Evolutionary conservation across 2,329 filamentous ascomycete genomes (phyloP).

Genomic region (Botryotinia convoluta): DNA sequence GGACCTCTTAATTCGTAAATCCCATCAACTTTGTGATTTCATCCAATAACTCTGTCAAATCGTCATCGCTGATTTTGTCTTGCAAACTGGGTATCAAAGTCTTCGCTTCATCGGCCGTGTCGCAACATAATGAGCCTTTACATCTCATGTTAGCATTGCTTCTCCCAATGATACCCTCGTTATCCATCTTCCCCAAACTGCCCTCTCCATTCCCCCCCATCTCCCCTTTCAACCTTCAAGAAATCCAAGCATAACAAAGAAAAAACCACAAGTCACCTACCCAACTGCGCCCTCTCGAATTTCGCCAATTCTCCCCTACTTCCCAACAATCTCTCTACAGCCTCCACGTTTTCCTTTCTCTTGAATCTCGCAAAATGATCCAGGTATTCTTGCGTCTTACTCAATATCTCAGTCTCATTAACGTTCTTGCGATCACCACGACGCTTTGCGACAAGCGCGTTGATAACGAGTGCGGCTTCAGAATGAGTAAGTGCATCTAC

Average conservation of each 20-base stretch:
- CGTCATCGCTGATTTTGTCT: slow-evolving; percentile 87
- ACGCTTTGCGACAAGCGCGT: slow-evolving; percentile 79
- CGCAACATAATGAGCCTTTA: slow-evolving; percentile 80
- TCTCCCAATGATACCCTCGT: not conserved
- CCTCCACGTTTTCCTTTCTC: slow-evolving; percentile 88
- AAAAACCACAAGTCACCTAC: slow-evolving; percentile 50
- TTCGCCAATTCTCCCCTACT: slow-evolving; percentile 77
- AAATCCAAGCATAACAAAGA: slow-evolving; percentile 9
- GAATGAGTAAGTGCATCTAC: slow-evolving; percentile 90
- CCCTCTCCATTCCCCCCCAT: not conserved
- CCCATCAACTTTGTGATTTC: slow-evolving; percentile 77
- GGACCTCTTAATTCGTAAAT: slow-evolving; percentile 26
- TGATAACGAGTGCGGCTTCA: slow-evolving; percentile 88
- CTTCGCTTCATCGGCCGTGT: slow-evolving; percentile 91
- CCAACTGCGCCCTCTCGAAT: slow-evolving; percentile 91
- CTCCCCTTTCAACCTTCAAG: not conserved
- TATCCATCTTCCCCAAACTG: not conserved
- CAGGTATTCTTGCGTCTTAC: slow-evolving; percentile 87
- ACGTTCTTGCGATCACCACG: slow-evolving; percentile 77
- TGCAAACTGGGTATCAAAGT: slow-evolving; percentile 86
- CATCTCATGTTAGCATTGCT: slow-evolving; percentile 1
- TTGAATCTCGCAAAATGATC: slow-evolving; percentile 96
- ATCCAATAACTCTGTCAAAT: slow-evolving; percentile 82
- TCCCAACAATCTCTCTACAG: slow-evolving; percentile 84
- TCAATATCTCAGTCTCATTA: slow-evolving; percentile 80